Conservation (phyloP, 768 basidiomycete species). For the Cyathus striatus region DNA sequence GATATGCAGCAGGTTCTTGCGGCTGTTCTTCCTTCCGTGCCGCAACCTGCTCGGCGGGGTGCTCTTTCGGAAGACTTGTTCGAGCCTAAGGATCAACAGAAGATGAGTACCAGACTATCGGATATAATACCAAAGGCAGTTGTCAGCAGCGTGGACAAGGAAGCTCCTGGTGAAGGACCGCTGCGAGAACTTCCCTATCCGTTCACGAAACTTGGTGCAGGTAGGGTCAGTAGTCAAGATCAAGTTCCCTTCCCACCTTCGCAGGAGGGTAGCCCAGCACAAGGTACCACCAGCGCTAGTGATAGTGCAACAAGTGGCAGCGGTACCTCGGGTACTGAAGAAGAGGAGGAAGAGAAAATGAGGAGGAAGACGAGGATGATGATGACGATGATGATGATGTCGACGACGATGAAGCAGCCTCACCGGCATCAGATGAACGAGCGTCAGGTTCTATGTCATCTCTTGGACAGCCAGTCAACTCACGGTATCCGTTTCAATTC, state of each 20-base stretch:
- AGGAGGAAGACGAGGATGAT: constrained; percentile 13
- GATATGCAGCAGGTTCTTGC: constrained; percentile 50
- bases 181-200: constrained; percentile 63
- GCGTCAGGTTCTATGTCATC: constrained; percentile 84
- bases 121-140: constrained; percentile 35
- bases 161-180: constrained; percentile 29
- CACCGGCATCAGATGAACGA: constrained; percentile 16
- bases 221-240: constrained; percentile 56
- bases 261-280: constrained; percentile 15
- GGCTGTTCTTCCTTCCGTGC: constrained; percentile 44
- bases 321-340: constrained; percentile 8
- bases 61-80: constrained; percentile 66
- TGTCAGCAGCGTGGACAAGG: constrained; percentile 17
- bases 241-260: constrained; percentile 74
- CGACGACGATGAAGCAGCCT: constrained; percentile 43
- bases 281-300: constrained; percentile 1
- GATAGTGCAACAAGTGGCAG: constrained; percentile 15
- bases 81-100: constrained; percentile 36
- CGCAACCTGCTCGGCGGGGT: constrained; percentile 51
- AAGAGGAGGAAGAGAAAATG: constrained; percentile 8
- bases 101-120: constrained; percentile 12
- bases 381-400: constrained; percentile 22
- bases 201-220: constrained; percentile 54
- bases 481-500: constrained; percentile 68
- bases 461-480: constrained; percentile 69